Conservation (phyloP, 2,329 filamentous ascomycete species). For the Aspergillus sp. region DNA sequence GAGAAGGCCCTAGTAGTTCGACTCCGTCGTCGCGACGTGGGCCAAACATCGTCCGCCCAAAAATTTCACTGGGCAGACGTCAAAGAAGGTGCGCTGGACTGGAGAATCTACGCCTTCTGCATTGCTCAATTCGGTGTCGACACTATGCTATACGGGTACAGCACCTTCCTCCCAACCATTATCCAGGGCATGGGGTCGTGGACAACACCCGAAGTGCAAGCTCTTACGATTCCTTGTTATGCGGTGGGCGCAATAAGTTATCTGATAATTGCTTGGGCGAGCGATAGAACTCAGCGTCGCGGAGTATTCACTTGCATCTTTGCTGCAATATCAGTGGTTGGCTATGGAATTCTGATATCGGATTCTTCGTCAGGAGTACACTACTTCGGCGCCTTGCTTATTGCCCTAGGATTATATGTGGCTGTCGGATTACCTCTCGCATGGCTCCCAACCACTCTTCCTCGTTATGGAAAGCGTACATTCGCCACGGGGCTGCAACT, state of each 20-base stretch:
- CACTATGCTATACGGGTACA: slow-evolving; percentile 77
- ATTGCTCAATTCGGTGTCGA: slow-evolving; percentile 71
- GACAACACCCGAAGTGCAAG: slow-evolving; percentile 66
- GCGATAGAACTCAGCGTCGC: slow-evolving; percentile 67
- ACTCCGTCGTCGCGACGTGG: slow-evolving; percentile 54
- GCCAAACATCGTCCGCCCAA: slow-evolving; percentile 51
- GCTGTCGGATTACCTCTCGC: slow-evolving; percentile 57
- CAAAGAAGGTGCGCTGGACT: slow-evolving; percentile 67
- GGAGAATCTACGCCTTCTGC: slow-evolving; percentile 73
- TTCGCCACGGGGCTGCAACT: slow-evolving; percentile 71
- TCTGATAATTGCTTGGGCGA: slow-evolving; percentile 65
- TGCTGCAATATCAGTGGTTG: slow-evolving; percentile 63
- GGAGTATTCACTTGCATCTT: slow-evolving; percentile 66
- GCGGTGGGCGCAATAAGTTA: slow-evolving; percentile 70
- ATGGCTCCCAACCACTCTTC: slow-evolving; percentile 66
- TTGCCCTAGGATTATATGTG: slow-evolving; percentile 71
- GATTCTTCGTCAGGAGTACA: slow-evolving; percentile 62
- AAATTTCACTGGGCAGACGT: slow-evolving; percentile 65
- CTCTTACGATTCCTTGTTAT: slow-evolving; percentile 78
- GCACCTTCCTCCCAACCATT: slow-evolving; percentile 77
- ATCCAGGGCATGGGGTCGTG: slow-evolving; percentile 69
- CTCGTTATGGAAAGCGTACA: slow-evolving; percentile 74
- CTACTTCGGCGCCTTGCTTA: slow-evolving; percentile 76
- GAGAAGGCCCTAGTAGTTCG: slow-evolving; percentile 61
- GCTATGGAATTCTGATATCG: slow-evolving; percentile 68